A percentile compares a stretch with the other conserved stretches of the same genome.
Evolutionary conservation across 164 flowering plant genomes (phyloP).

Genomic region (Tinospora cordifolia): DNA sequence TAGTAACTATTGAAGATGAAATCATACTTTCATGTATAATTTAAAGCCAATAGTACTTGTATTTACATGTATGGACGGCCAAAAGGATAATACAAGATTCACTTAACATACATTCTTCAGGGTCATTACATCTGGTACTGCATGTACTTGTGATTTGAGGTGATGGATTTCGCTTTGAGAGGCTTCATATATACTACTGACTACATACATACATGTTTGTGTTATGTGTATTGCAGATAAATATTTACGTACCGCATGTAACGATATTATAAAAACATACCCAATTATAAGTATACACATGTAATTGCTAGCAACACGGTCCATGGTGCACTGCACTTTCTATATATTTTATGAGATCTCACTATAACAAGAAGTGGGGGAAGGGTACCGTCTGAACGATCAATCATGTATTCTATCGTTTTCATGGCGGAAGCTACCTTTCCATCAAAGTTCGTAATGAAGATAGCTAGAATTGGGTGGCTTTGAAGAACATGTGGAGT

Average conservation of each 20-base stretch:
- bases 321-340: neutral
- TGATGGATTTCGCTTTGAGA: neutral
- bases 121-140: neutral
- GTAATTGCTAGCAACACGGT: neutral
- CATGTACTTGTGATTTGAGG: neutral
- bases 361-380: neutral
- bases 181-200: neutral
- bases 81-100: neutral
- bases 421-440: constrained; percentile 1
- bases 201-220: neutral
- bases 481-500: neutral
- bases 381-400: neutral
- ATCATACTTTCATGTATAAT: too few relatives aligned
- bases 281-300: too few relatives aligned
- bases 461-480: neutral
- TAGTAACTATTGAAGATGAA: too few relatives aligned
- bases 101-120: neutral
- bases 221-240: too few relatives aligned
- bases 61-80: neutral
- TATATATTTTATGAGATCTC: neutral
- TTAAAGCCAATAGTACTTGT: too few relatives aligned
- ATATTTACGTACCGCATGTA: too few relatives aligned
- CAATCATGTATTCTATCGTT: neutral
- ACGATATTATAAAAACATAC: too few relatives aligned
- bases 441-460: neutral